Evolutionary conservation across 768 basidiomycete species (phyloP), one percentile per base, ranked within the genome.

Genomic region (Paxillus rubicundulus): DNA sequence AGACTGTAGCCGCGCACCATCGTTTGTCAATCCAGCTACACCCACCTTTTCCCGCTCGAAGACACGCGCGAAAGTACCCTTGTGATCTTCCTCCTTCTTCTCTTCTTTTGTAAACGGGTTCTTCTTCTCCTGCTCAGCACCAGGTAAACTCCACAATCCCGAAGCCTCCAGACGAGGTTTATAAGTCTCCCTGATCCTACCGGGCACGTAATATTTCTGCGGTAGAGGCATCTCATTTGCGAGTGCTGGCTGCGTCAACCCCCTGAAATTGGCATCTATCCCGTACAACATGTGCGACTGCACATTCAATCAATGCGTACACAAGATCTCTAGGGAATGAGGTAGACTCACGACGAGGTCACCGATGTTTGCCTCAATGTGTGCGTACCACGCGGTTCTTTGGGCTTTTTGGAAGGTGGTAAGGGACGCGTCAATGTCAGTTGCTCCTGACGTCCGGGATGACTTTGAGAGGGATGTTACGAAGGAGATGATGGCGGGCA

Each of bases 171-270:
- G 70, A 13, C 86, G 79, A 12, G 78, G 72, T 48, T 69, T 76
- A 57, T 85, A 80, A 16, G 75, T 64, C 24, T 77, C 73, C 36
- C 87, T 79, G 30, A 91, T 77, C 16, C 88, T 79, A 5, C 66
- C 61, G 0, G 89, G 85, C 7, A 88, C 80, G 61, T 86, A 92
- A 63, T 89, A 92, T 9, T 82, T 77, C 60, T 87, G 86, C 1
- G 88, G 89, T 2, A 86, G 49, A 13, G 82, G 77, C 49, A 87
- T 81, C 58, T 83, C 66, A 6, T 77, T 76, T 1, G 77, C 80
- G 37, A 92, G 69, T 0, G 75, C 68, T 4, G 78, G 79, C 33
- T 77, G 76, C 10, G 79, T 86, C 50, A 88, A 58, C 9, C 72
- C 70, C 51, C 61, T 68, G 77, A 86, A 92, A 57, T 92, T 92